Evolutionary conservation across 768 basidiomycete species (phyloP).

Genomic region (Grammothele lineata): DNA sequence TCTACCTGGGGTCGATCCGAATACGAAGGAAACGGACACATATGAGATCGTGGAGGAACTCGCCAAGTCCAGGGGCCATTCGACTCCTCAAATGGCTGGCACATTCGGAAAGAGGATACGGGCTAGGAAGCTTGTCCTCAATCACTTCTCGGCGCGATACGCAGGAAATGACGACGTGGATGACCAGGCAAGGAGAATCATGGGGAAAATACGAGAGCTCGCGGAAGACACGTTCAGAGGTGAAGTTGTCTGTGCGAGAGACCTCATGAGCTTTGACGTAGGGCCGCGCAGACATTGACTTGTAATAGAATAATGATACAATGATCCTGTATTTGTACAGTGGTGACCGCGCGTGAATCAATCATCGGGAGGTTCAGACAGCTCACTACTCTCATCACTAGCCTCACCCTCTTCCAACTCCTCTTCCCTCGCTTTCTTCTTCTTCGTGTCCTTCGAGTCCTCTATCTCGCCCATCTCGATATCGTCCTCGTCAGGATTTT

Average conservation of each 20-base stretch:
- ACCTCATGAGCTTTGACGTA: constrained; percentile 70
- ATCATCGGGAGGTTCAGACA: constrained; percentile 72
- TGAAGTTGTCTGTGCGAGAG: constrained; percentile 67
- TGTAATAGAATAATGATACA: constrained; percentile 18
- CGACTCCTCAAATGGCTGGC: constrained; percentile 89
- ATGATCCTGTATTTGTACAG: constrained; percentile 5
- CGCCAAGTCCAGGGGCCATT: constrained; percentile 78
- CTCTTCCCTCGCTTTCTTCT: constrained; percentile 49
- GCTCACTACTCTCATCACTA: constrained; percentile 71
- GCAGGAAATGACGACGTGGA: constrained; percentile 57
- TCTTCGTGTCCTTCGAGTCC: constrained; percentile 46
- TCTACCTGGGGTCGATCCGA: constrained; percentile 57
- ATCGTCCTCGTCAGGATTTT: constrained; percentile 65
- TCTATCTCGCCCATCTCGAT: constrained; percentile 94
- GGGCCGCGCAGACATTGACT: constrained; percentile 23
- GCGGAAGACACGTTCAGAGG: constrained; percentile 50
- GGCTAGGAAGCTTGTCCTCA: constrained; percentile 64
- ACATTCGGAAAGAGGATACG: constrained; percentile 64
- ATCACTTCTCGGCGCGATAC: constrained; percentile 85
- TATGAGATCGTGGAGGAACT: constrained; percentile 56
- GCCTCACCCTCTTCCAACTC: constrained; percentile 88
- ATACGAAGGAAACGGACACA: constrained; percentile 57
- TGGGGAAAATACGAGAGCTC: constrained; percentile 57
- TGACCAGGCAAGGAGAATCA: constrained; percentile 45
- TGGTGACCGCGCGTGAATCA: constrained; percentile 8